Evolutionary conservation across 148 eudicot genomes (phyloP), one percentile per base, ranked within the genome.

Genomic region (Simmondsia chinensis): DNA sequence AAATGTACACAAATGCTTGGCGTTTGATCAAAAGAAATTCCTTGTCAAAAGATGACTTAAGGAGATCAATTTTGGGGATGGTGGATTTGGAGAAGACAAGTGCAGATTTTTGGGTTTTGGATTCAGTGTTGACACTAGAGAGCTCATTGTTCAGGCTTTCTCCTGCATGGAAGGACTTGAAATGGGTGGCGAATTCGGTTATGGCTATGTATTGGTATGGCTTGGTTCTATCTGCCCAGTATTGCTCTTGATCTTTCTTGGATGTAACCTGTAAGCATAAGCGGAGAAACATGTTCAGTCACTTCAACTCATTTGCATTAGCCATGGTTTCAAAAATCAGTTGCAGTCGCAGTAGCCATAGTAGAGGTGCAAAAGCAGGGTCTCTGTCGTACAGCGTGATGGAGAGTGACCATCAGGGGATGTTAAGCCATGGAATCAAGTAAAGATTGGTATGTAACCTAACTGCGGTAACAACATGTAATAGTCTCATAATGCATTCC

Each of bases 191-290:
- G 19, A 83, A 83, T 17, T 83, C 81, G 2, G 69, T 14, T 1
- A 79, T 87, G 4, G 87, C 54, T 6, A 79, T 51, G 61, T 73
- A 79, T 44, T 43, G 54, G 35, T 79, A 83, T 3, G 83, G 81
- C 23, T 31, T 71, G 19, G 32, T 56, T 17, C 41, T 76, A 28
- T 76, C 74, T 6, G 59, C 55, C 94, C 94, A 83, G 25, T 83
- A 83, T 17, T 83, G 94, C 25, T 79, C 80, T 34, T 83, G 94
- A 22, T 83, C 94, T 26, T 79, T 83, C 36, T 56, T 79, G 19
- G 94, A 83, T 3, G 87, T 83, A 21, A 83, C 94, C 94, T 83
- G 51, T 22, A 9, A 2, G 10, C 6, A 27, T 9, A 13, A 9
- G n/a, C n/a, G n/a, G n/a, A n/a, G n/a, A n/a, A n/a, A n/a, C n/a